Percentiles rank a stretch among this genome's conserved stretches.
Evolutionary conservation across 352 stramenopile genomes (phyloP).

Genomic region (Phytophthora sp.): DNA sequence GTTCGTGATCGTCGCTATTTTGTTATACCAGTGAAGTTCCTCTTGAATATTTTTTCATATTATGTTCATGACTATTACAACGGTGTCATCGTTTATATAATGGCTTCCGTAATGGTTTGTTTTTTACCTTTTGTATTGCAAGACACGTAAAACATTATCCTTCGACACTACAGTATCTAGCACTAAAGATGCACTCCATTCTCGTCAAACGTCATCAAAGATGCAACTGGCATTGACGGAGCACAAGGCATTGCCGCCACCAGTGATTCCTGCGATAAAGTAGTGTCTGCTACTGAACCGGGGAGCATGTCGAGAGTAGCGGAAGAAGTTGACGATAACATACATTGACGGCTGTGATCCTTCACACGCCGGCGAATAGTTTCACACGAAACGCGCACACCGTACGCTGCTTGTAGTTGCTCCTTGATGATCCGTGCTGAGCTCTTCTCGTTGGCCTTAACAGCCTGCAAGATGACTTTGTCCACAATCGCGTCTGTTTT

Average conservation of each 20-base stretch:
- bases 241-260: slow-evolving; percentile 1
- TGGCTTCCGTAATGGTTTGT: too few species aligned
- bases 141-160: too few species aligned
- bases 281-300: neutral
- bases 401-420: slow-evolving; percentile 50
- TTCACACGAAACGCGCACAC: slow-evolving; percentile 70
- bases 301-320: neutral
- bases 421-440: slow-evolving; percentile 67
- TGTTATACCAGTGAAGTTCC: too few species aligned
- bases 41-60: too few species aligned
- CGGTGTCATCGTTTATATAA: too few species aligned
- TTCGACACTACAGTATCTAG: neutral
- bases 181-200: slow-evolving; percentile 28
- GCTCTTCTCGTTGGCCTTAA: slow-evolving; percentile 63
- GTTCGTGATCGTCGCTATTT: too few species aligned
- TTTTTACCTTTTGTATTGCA: too few species aligned
- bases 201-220: slow-evolving; percentile 17
- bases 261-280: neutral
- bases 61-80: too few species aligned
- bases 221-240: slow-evolving; percentile 3
- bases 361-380: slow-evolving; percentile 73
- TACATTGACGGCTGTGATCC: slow-evolving; percentile 53
- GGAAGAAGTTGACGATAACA: neutral
- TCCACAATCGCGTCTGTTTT: slow-evolving; percentile 74
- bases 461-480: slow-evolving; percentile 67